Conservation (phyloP, 805 yeast genomes). For the Blastobotrys mokoenaii region DNA sequence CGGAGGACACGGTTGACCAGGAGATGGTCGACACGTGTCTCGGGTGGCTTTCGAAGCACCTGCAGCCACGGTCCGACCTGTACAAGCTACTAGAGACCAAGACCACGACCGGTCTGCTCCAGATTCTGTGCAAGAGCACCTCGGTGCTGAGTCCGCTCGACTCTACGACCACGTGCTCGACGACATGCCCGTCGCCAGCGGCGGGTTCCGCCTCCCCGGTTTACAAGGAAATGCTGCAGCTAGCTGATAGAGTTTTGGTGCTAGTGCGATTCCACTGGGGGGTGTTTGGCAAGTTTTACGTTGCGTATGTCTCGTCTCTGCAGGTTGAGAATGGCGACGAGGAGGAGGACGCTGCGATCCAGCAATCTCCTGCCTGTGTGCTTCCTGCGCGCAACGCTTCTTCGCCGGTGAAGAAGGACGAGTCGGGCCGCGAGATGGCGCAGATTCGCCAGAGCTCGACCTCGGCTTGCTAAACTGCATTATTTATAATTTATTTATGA, state of each 20-base stretch:
- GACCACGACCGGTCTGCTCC: slow-evolving; percentile 14
- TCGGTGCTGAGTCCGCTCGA: slow-evolving; percentile 13
- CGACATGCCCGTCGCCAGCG: slow-evolving; percentile 10
- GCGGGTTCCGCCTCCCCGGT: slow-evolving; percentile 10
- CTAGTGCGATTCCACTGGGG: slow-evolving; percentile 74
- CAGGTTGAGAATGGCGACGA: slow-evolving; percentile 2
- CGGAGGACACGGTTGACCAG: slow-evolving; percentile 24
- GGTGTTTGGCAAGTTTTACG: slow-evolving; percentile 68
- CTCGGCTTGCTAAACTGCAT: not conserved
- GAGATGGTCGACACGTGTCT: slow-evolving; percentile 52
- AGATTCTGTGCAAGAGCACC: slow-evolving; percentile 9
- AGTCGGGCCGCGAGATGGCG: not conserved
- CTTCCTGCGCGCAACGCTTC: not conserved
- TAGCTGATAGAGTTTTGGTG: slow-evolving; percentile 53
- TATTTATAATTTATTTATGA: not conserved
- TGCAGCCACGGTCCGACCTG: slow-evolving; percentile 73
- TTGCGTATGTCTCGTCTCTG: slow-evolving; percentile 12
- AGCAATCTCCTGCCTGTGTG: not conserved
- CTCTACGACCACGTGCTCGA: slow-evolving; percentile 8
- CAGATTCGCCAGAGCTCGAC: not conserved
- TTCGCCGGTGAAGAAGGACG: not conserved
- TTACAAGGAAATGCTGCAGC: slow-evolving; percentile 41
- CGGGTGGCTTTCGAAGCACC: slow-evolving; percentile 76
- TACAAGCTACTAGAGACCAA: slow-evolving; percentile 68
- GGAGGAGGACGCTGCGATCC: slow-evolving; percentile 1